Conservation (phyloP, 176 grass and related monocot species). For the Oryza rufipogon region DNA sequence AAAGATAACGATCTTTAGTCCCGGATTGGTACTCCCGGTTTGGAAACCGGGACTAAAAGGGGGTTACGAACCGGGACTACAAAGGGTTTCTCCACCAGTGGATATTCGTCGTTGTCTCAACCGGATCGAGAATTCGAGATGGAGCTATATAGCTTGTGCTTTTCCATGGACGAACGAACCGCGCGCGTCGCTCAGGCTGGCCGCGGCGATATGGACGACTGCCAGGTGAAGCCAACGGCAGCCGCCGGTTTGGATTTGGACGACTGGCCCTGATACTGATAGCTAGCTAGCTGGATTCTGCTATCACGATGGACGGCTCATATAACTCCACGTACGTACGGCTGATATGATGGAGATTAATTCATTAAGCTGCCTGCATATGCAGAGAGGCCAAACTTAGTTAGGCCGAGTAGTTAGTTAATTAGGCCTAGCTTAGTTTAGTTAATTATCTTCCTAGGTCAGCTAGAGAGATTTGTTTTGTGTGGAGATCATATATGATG, state of each 20-base stretch:
- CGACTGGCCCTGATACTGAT: too few relatives aligned
- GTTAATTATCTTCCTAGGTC: not conserved
- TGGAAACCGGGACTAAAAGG: too few relatives aligned
- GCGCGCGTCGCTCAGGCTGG: not conserved
- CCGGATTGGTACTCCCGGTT: too few relatives aligned
- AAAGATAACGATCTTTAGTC: too few relatives aligned
- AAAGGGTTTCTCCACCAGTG: too few relatives aligned
- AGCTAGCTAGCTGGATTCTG: not conserved
- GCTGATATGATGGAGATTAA: not conserved
- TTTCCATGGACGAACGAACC: conserved; percentile 3
- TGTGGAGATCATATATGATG: too few relatives aligned
- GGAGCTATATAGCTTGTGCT: not conserved
- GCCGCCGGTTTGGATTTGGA: not conserved
- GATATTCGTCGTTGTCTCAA: too few relatives aligned
- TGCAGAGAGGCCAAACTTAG: not conserved
- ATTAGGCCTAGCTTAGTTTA: not conserved
- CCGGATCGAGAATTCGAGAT: too few relatives aligned
- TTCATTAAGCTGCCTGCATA: not conserved
- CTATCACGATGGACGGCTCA: conserved; percentile 7
- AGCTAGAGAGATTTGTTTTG: too few relatives aligned
- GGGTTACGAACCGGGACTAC: too few relatives aligned
- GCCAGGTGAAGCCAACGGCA: not conserved
- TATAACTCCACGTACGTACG: not conserved
- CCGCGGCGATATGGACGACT: not conserved
- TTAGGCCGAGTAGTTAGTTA: not conserved